Evolutionary conservation across 805 yeast genomes (phyloP).

Genomic region (Hanseniaspora valbyensis): DNA sequence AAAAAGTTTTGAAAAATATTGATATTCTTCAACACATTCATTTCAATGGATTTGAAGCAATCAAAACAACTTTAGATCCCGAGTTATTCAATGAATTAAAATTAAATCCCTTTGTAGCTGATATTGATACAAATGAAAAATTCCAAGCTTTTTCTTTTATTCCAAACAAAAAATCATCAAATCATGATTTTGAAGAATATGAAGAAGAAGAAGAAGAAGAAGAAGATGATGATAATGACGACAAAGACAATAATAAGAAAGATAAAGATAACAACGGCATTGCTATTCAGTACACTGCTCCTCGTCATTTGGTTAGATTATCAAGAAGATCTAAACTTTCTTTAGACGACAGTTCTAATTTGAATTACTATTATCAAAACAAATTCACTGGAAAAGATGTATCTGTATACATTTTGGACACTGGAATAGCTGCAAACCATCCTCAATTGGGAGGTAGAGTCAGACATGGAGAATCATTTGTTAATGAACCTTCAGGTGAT

Average conservation of each 20-base stretch:
- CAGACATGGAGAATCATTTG: slow-evolving; percentile 47
- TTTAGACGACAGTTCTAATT: slow-evolving; percentile 19
- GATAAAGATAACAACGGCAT: slow-evolving; percentile 12
- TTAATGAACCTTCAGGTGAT: slow-evolving; percentile 55
- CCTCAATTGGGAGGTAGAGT: slow-evolving; percentile 59
- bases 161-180: no score
- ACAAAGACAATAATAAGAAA: slow-evolving; percentile 14
- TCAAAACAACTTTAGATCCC: slow-evolving; percentile 50
- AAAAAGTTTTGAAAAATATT: not conserved
- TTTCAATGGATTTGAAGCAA: slow-evolving; percentile 62
- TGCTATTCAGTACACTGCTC: slow-evolving; percentile 37
- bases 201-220: slow-evolving; percentile 11
- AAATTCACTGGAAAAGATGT: slow-evolving; percentile 46
- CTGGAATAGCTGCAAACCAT: slow-evolving; percentile 59
- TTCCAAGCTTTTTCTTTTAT: slow-evolving; percentile 44
- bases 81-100: slow-evolving; percentile 39
- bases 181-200: not conserved
- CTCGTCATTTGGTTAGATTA: slow-evolving; percentile 56
- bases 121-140: slow-evolving; percentile 54
- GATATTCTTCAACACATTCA: slow-evolving; percentile 1
- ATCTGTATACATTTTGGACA: slow-evolving; percentile 68
- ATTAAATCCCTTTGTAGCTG: slow-evolving; percentile 53
- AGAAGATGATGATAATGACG: slow-evolving; percentile 11
- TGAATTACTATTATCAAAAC: slow-evolving; percentile 40
- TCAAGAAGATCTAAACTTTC: slow-evolving; percentile 40